Evolutionary conservation across 73 alveolate species (phyloP), one percentile per base, ranked within the genome.

Genomic region (Paramecium sonneborni): DNA sequence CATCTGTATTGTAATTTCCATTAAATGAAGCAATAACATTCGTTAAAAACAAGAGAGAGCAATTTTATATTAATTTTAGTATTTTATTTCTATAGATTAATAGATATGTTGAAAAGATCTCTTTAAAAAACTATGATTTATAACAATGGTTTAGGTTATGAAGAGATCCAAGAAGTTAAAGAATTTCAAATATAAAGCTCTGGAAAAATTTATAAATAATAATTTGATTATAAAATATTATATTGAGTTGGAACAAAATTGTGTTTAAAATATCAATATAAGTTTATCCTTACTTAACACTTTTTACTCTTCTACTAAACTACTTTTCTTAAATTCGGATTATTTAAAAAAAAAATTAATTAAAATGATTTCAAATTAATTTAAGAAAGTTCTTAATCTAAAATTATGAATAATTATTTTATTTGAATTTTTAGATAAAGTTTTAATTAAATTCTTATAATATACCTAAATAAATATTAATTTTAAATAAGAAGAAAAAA

Each of bases 1-100:
- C 89, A 34, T 92, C 91, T 79, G 90, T 92, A 46, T 92, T 88
- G 56, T 57, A 92, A 76, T 92, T 28, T 69, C 56, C 74, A 43
- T 72, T 94, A 56, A 76, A 92, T 85, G 95, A 94, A 10, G 96
- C 97, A 14, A 74, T 67, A 23, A 72, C 86, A 14, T 67, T 87
- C 39, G 93, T 94, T 37, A 87, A 85, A 69, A 82, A 92, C 28
- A 88, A 86, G 79, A 87, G 97, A 41, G 46, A 39, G 14, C 46
- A 79, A 7, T 79, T 79, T 79, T 79, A 79, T 79, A 21, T 79
- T 79, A 62, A 62, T 24, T 62, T 30, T 30, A 30, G 82, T 62
- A 62, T 12, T 57, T 62, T 62, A 30, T 30, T 62, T 30, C 3
- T 34, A 30, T n/a, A n/a, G n/a, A 48, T 48, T 8, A 4, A 30